Evolutionary conservation across 139 green algal species (phyloP).

Genomic region (Nannochloris sp.): DNA sequence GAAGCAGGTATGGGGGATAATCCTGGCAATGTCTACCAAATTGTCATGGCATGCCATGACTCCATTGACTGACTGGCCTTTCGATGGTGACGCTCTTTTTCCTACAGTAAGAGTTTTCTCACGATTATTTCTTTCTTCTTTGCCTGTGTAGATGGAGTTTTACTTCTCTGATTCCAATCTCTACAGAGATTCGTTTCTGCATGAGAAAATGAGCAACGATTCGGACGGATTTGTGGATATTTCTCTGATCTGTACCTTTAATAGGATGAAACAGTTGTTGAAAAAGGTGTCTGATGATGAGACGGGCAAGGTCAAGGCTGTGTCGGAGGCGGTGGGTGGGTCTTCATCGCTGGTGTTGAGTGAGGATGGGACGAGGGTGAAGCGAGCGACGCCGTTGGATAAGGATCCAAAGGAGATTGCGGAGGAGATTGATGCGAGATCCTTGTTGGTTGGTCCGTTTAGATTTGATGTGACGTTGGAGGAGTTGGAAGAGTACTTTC

Average conservation of each 20-base stretch:
- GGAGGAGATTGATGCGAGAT: constrained; percentile 50
- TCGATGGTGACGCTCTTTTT: too few species aligned
- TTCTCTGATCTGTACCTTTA: constrained; percentile 64
- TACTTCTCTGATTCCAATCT: constrained; percentile 90
- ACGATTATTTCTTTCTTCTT: too few species aligned
- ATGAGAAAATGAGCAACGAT: constrained; percentile 44
- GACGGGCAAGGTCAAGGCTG: background rate
- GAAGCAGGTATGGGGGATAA: background rate
- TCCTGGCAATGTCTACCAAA: too few species aligned
- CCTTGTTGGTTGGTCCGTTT: constrained; percentile 70
- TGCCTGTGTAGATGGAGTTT: constrained; percentile 70
- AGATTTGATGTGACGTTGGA: constrained; percentile 54
- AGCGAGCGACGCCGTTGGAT: constrained; percentile 17
- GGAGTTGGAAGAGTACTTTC: constrained; percentile 50
- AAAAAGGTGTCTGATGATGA: too few species aligned
- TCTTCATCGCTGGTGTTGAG: constrained; percentile 20
- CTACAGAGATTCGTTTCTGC: constrained; percentile 74
- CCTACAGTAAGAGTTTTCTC: too few species aligned
- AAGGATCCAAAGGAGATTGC: constrained; percentile 23
- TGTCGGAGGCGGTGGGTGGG: constrained; percentile 22
- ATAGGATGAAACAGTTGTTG: constrained; percentile 65
- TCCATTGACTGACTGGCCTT: too few species aligned
- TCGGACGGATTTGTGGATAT: constrained; percentile 61
- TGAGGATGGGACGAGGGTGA: constrained; percentile 35
- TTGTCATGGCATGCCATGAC: too few species aligned